Percentiles rank a stretch among this genome's conserved stretches.
phyloP scores from a whole-genome alignment of 345 rosid species.

The Moricandia moricandioides region DNA sequence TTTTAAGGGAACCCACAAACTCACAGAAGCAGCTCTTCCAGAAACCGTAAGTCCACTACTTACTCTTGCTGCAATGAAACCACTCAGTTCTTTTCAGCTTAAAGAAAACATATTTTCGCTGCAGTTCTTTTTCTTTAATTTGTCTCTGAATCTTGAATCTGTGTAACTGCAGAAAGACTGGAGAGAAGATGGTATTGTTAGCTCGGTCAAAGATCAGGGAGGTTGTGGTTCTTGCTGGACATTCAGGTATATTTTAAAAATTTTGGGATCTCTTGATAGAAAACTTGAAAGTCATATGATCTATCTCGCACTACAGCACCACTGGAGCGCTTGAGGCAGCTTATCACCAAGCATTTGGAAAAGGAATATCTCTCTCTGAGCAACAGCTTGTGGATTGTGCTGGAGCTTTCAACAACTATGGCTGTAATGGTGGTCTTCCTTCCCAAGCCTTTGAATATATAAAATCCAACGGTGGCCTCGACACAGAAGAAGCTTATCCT shows the following conservation, averaged over 20 bases:
- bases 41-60: slow-evolving; percentile 40
- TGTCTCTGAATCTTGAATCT: not conserved
- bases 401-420: slow-evolving; percentile 77
- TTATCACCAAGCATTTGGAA: slow-evolving; percentile 86
- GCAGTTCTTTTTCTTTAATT: not conserved
- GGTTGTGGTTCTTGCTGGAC: slow-evolving; percentile 99
- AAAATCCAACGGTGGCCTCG: slow-evolving; percentile 90
- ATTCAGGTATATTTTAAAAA: slow-evolving; percentile 56
- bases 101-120: not conserved
- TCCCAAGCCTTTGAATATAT: slow-evolving; percentile 97
- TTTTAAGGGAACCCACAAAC: slow-evolving; percentile 67
- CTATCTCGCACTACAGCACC: slow-evolving; percentile 46
- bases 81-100: not conserved
- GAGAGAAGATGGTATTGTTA: slow-evolving; percentile 81
- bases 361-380: slow-evolving; percentile 78
- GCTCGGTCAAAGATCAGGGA: slow-evolving; percentile 90
- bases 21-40: slow-evolving; percentile 59
- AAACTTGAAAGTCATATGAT: not conserved
- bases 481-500: slow-evolving; percentile 87
- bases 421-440: slow-evolving; percentile 93
- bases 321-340: slow-evolving; percentile 99
- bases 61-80: not conserved
- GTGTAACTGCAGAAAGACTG: slow-evolving; percentile 73
- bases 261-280: not conserved
- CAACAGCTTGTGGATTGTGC: slow-evolving; percentile 99